Base-by-base conservation (phyloP, 169 alveolate genomes). In the Eimeria brunetti region DNA sequence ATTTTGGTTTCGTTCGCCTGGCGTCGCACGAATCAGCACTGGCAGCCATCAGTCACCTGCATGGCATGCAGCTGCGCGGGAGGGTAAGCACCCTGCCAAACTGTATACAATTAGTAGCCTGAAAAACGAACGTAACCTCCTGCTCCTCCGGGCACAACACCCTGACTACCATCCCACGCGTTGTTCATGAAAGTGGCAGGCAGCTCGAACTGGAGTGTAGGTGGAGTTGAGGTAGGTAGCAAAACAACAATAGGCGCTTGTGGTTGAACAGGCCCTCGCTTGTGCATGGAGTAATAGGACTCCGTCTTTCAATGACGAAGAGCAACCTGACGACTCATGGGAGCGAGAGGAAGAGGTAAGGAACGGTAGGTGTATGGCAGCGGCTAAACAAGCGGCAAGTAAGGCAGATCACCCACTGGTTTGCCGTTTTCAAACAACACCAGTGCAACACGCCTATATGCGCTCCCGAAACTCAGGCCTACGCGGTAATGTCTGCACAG, bases 401-500 rank as follows among this genome's bases (percentile, higher is more conserved):
- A 5, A n/a, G 33, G 24, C n/a, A 38, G 27, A 36, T 51, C 5
- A 38, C 7, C 24, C 83, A 38, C 56, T 11, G 20, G 56, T 16
- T 73, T 14, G 7, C 4, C 78, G 44, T 46, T 8, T 62, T 24
- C 0, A 73, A 18, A 6, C 14, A 18, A 38, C 44, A 38, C 16
- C 41, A 4, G 41, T 16, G 53, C 83, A 36, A 12, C 83, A 38
- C 22, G n/a, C 56, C 20, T 51, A 2, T 20, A 16, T 18, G 51
- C 64, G 24, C 36, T 83, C 58, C 22, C 56, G 4, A 7, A 33
- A 27, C n/a, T 62, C 92, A 86, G 92, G 92, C 92, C 7, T 86
- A 86, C 64, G 92, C 92, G 5, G 44, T 86, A 56, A 86, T 86
- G 92, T 86, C 92, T 22, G 92, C 92, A 49, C 92, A 86, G 71